A percentile compares a stretch with the other conserved stretches of the same genome.
Conservation (phyloP, 2,329 filamentous ascomycete species). For the Graphilbum ipis-grandicollis region DNA sequence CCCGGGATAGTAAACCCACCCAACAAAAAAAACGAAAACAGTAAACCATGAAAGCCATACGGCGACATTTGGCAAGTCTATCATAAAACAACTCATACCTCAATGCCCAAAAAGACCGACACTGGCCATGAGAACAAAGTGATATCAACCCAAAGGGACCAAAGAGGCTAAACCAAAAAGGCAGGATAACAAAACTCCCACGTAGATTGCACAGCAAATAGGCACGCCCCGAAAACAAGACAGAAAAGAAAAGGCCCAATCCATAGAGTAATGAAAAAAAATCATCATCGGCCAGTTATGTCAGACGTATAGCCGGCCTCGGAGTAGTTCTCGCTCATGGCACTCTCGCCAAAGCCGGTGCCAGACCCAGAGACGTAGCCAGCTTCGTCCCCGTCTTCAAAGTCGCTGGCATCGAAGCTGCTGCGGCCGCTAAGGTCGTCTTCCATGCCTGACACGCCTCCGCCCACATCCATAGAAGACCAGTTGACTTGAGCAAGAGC, state of each 20-base stretch:
- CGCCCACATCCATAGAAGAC: conserved; percentile 46
- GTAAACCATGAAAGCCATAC: too few relatives aligned
- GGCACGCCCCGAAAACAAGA: background rate
- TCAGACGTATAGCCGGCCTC: conserved; percentile 37
- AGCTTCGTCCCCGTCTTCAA: conserved; percentile 54
- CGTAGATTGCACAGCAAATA: too few relatives aligned
- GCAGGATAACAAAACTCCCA: too few relatives aligned
- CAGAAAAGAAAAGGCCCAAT: background rate
- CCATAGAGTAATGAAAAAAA: too few relatives aligned
- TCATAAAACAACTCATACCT: too few relatives aligned
- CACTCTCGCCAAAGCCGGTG: conserved; percentile 39
- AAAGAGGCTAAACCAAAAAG: background rate
- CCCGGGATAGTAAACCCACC: too few relatives aligned
- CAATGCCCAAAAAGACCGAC: too few relatives aligned
- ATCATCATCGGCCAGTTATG: conserved; percentile 25
- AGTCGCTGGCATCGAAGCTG: conserved; percentile 69
- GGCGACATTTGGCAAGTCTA: background rate
- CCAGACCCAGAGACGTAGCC: conserved; percentile 49
- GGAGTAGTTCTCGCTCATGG: conserved; percentile 35
- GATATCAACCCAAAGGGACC: too few relatives aligned
- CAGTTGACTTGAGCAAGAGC: conserved; percentile 84
- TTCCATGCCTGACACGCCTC: conserved; percentile 53
- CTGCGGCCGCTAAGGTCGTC: conserved; percentile 64
- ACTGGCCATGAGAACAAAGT: too few relatives aligned
- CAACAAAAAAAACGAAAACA: too few relatives aligned